Conservation (phyloP, 768 basidiomycete species). For the Collybia sordida region DNA sequence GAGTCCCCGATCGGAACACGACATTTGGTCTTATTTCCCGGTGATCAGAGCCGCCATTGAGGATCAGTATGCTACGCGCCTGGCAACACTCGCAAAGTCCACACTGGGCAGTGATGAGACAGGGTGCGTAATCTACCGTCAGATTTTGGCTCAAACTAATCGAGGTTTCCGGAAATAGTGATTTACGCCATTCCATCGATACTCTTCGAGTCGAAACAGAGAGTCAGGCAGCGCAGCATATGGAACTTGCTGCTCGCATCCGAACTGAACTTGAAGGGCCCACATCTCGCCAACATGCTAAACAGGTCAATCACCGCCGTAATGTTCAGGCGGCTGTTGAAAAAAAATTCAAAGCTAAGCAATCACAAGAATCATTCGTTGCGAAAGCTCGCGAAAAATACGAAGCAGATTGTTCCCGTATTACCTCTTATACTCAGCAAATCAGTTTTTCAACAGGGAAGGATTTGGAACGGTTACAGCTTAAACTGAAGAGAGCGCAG, state of each 20-base stretch:
- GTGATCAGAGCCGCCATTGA: conserved; percentile 75
- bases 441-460: conserved; percentile 80
- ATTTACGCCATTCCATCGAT: conserved; percentile 78
- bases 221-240: conserved; percentile 70
- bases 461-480: conserved; percentile 83
- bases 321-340: conserved; percentile 73
- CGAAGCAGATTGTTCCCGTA: conserved; percentile 82
- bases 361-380: conserved; percentile 82
- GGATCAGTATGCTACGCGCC: conserved; percentile 87
- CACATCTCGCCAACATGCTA: conserved; percentile 57
- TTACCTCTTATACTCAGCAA: conserved; percentile 90
- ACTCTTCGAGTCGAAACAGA: conserved; percentile 83
- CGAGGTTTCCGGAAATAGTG: conserved; percentile 42
- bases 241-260: conserved; percentile 70
- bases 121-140: conserved; percentile 57
- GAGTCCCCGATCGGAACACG: not conserved
- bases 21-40: conserved; percentile 2
- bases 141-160: conserved; percentile 9
- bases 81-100: conserved; percentile 76
- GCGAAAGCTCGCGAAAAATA: conserved; percentile 88
- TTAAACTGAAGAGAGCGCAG: conserved; percentile 80
- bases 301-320: conserved; percentile 70
- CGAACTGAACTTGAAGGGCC: conserved; percentile 69
- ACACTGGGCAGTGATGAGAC: conserved; percentile 87
- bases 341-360: conserved; percentile 85